Conservation (phyloP, 495 filamentous ascomycete species). For the Ascobolus immersus region DNA sequence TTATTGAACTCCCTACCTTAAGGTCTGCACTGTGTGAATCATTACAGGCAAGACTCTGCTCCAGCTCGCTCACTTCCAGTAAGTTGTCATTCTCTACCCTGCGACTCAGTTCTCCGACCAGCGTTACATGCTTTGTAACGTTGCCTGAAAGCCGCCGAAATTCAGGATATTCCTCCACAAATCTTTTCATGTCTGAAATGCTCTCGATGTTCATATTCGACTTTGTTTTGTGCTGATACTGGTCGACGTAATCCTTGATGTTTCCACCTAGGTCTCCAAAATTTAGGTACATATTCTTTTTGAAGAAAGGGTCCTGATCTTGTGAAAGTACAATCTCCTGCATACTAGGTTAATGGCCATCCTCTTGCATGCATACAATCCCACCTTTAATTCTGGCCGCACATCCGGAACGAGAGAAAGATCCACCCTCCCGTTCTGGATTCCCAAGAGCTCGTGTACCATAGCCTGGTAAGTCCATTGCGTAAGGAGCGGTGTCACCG, state of each 20-base stretch:
- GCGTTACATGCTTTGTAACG: conserved; percentile 90
- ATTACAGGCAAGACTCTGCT: conserved; percentile 89
- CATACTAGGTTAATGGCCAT: not conserved
- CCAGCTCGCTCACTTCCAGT: conserved; percentile 81
- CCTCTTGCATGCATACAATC: not conserved
- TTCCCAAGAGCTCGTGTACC: conserved; percentile 89
- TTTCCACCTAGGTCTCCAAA: conserved; percentile 93
- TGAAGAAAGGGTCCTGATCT: conserved; percentile 97
- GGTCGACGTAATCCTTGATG: conserved; percentile 95
- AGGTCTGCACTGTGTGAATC: conserved; percentile 77
- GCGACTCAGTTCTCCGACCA: conserved; percentile 78
- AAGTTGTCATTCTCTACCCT: conserved; percentile 61
- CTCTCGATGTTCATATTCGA: conserved; percentile 85
- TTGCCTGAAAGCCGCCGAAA: conserved; percentile 92
- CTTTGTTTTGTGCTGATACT: conserved; percentile 86
- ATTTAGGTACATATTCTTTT: conserved; percentile 99
- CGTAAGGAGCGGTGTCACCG: conserved; percentile 78
- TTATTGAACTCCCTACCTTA: conserved; percentile 29
- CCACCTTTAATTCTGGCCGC: conserved; percentile 49
- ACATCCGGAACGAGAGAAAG: conserved; percentile 70
- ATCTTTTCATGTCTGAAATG: conserved; percentile 94
- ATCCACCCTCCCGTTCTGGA: conserved; percentile 76
- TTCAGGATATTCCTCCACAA: conserved; percentile 95
- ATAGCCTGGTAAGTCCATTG: conserved; percentile 99
- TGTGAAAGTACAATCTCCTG: conserved; percentile 80